Base-by-base conservation (phyloP, 345 rosid genomes). In the Raphanus raphanistrum region DNA sequence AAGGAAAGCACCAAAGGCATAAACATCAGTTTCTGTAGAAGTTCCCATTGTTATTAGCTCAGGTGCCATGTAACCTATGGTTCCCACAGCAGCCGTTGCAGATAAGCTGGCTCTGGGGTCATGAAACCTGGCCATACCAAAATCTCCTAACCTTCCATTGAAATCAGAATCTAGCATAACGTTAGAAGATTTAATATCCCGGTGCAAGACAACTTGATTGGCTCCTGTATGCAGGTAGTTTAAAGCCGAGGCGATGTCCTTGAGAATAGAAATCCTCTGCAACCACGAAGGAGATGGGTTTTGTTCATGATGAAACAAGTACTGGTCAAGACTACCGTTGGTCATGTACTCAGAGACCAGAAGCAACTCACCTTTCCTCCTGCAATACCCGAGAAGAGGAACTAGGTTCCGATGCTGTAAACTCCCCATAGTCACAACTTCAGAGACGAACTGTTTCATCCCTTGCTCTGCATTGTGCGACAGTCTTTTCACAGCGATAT, bases 61-160 rank as follows among this genome's bases (percentile, higher is more conserved):
- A 0, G 86, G 88, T 7, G 89, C 88, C 35, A 88, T 63, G 63
- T 88, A 86, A 5, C 89, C 91, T n/a, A 82, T 21, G 2, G 89
- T 88, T 29, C 91, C 89, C 8, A 83, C 84, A 17, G 70, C 48
- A 2, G 78, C 79, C 11, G 85, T 86, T 8, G 88, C 81, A 21
- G 75, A 78, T 6, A 80, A 62, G 71, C 67, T 60, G 1, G 43
- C 69, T 6, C 74, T 77, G 1, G 29, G 88, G 68, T 86, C 84
- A 11, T 84, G 66, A 55, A 82, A 72, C 70, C 54, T 77, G 0
- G 87, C 83, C 52, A 86, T 85, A 8, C 91, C 89, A 54, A 83
- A 88, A 70, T 88, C 91, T 3, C 87, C 88, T 21, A 88, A 76
- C 13, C 83, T 74, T 3, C 84, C 88, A 31, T 72, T 80, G 17